Evolutionary conservation across 495 filamentous ascomycete genomes (phyloP), one percentile per base, ranked within the genome.

Genomic region (Aspergillus asperescens): DNA sequence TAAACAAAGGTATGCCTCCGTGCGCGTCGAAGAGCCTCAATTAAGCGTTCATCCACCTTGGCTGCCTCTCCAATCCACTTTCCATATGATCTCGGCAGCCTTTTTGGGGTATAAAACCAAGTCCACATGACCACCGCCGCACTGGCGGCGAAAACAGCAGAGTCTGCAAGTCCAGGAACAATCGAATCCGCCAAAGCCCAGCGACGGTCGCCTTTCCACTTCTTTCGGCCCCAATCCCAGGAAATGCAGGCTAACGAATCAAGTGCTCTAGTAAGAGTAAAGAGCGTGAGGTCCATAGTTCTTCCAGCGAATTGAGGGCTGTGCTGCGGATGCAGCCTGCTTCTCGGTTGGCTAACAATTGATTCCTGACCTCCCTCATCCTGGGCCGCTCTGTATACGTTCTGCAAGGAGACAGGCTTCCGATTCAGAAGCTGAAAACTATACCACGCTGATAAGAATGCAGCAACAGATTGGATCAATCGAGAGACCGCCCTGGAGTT

Each of bases 61-160:
- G 90, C 89, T 16, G 85, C 86, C 19, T 81, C 79, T 35, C 76
- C 78, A 58, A 96, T 94, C 89, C 90, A 95, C 66, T 86, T 86
- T 54, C 82, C 87, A 69, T 96, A 96, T 22, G 85, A 76, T 28
- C 66, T 77, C 9, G 89, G 89, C 5, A 95, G 71, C 42, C 81
- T 76, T 32, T 78, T 71, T 0, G 88, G 88, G 3, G 63, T 57
- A 72, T 92, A 95, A 60, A 95, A 84, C 87, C 87, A 95, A 16
- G 87, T 79, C 85, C 88, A 90, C 89, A 95, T 96, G 42, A 96
- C 83, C 3, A 89, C 68, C n/a, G 82, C 86, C 39, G 82, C 81
- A 56, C 86, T 91, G 48, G 78, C 59, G 16, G 88, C 82, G 63
- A 96, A 96, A 5, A 92, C 62, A 8, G 77, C 69, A n/a, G 88